Conservation (phyloP, 2,329 filamentous ascomycete species). For the Periglandula ipomoeae region DNA sequence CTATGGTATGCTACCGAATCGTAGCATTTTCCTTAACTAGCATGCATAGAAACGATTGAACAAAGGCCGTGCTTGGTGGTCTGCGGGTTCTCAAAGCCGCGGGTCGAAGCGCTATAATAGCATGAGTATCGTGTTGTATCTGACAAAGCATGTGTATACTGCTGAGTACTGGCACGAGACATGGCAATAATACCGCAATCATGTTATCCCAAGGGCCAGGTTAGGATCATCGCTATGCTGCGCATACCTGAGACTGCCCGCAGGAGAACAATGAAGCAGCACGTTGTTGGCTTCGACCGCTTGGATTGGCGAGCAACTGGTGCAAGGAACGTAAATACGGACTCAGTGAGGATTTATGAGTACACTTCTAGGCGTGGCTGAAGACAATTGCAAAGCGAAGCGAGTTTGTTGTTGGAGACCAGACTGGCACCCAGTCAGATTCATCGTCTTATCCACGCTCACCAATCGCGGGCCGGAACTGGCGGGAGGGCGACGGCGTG, state of each 20-base stretch:
- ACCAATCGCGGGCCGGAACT: slow-evolving; percentile 15
- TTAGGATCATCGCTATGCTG: no score
- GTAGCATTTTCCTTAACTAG: background rate
- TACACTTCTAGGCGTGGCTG: background rate
- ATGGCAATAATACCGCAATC: no score
- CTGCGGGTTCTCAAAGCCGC: no score
- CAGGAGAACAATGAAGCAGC: background rate
- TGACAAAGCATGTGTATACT: no score
- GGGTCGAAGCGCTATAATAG: no score
- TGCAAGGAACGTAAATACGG: background rate
- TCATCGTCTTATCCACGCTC: slow-evolving; percentile 17
- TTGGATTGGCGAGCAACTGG: background rate
- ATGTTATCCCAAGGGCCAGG: no score
- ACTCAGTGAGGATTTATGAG: background rate
- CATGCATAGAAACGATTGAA: no score
- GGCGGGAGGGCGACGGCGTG: background rate
- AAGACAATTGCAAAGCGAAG: background rate
- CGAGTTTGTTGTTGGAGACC: background rate
- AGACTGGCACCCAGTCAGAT: slow-evolving; percentile 16
- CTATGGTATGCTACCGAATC: background rate
- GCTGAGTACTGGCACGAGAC: no score
- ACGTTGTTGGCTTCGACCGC: background rate
- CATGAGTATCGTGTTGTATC: no score
- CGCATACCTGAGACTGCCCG: background rate
- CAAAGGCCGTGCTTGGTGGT: no score